Percentiles rank a stretch among this genome's conserved stretches.
Conservation (phyloP, 2,329 filamentous ascomycete species). For the Phoma sp. region DNA sequence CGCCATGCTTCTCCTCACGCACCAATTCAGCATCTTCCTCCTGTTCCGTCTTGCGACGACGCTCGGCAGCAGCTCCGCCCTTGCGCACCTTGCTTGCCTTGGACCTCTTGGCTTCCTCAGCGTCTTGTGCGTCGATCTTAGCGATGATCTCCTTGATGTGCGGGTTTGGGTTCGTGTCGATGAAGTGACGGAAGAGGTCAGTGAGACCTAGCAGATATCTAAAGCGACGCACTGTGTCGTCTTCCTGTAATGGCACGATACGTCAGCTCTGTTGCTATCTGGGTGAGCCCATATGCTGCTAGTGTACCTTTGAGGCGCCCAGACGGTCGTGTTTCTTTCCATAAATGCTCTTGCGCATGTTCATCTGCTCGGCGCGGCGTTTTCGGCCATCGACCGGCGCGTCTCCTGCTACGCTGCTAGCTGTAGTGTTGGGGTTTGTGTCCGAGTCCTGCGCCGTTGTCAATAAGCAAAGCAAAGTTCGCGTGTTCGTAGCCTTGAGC, state of each 20-base stretch:
- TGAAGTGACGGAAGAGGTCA: constrained; percentile 97
- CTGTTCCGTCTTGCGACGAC: constrained; percentile 88
- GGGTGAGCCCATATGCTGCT: background rate
- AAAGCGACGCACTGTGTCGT: constrained; percentile 93
- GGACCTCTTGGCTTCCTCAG: constrained; percentile 68
- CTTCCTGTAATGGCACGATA: constrained; percentile 67
- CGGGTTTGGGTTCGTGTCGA: constrained; percentile 95
- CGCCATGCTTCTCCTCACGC: constrained; percentile 86
- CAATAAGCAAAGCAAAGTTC: constrained; percentile 16
- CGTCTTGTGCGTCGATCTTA: constrained; percentile 93
- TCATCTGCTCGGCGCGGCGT: constrained; percentile 83
- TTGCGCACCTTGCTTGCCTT: constrained; percentile 80
- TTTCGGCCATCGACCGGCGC: constrained; percentile 76
- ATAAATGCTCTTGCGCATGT: constrained; percentile 89
- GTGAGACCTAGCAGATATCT: constrained; percentile 93
- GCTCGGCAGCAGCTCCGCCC: constrained; percentile 79
- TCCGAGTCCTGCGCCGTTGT: constrained; percentile 63
- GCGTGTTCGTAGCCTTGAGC: constrained; percentile 1
- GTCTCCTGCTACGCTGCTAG: constrained; percentile 87
- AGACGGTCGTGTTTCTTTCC: constrained; percentile 93
- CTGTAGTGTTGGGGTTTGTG: constrained; percentile 70
- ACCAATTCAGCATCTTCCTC: constrained; percentile 93
- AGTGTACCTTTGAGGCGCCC: constrained; percentile 84
- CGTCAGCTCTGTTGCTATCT: constrained; percentile 14
- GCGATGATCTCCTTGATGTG: constrained; percentile 92